Evolutionary conservation across 768 basidiomycete genomes (phyloP).

Genomic region (Naganishia antarctica): DNA sequence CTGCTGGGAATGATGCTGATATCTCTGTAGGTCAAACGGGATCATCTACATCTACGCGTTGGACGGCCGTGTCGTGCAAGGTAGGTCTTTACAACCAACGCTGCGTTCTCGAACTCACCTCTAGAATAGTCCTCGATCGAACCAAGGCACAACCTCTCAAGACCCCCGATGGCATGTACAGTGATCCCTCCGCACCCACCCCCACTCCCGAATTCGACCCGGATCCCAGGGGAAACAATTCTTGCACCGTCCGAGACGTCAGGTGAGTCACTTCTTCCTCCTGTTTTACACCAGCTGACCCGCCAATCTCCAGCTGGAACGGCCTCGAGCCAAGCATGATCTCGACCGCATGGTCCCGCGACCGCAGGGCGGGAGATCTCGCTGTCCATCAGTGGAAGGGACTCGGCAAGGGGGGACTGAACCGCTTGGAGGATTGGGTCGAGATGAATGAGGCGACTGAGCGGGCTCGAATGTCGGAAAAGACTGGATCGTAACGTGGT

Average conservation of each 20-base stretch:
- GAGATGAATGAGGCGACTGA: conserved; percentile 56
- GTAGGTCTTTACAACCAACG: conserved; percentile 12
- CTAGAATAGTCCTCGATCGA: conserved; percentile 63
- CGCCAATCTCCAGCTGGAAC: conserved; percentile 63
- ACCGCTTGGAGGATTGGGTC: conserved; percentile 65
- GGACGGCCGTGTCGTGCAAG: conserved; percentile 75
- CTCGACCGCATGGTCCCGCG: conserved; percentile 73
- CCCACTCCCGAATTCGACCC: conserved; percentile 38
- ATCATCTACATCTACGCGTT: conserved; percentile 79
- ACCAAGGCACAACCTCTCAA: conserved; percentile 65
- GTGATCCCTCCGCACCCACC: conserved; percentile 67
- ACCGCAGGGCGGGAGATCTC: conserved; percentile 57
- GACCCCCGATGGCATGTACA: conserved; percentile 41
- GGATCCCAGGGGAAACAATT: conserved; percentile 30
- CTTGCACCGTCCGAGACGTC: conserved; percentile 79
- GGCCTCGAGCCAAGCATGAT: conserved; percentile 83
- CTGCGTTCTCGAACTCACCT: neutral
- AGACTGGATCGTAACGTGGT: too few relatives aligned
- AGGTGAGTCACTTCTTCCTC: conserved; percentile 48
- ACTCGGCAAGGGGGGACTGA: conserved; percentile 60
- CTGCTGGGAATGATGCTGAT: conserved; percentile 2
- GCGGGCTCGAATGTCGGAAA: neutral
- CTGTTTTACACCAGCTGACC: neutral
- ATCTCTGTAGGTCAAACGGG: conserved; percentile 38
- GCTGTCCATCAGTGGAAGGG: conserved; percentile 98